Evolutionary conservation across 73 alveolate genomes (phyloP), one percentile per base, ranked within the genome.

Genomic region (Stentor roeselii): DNA sequence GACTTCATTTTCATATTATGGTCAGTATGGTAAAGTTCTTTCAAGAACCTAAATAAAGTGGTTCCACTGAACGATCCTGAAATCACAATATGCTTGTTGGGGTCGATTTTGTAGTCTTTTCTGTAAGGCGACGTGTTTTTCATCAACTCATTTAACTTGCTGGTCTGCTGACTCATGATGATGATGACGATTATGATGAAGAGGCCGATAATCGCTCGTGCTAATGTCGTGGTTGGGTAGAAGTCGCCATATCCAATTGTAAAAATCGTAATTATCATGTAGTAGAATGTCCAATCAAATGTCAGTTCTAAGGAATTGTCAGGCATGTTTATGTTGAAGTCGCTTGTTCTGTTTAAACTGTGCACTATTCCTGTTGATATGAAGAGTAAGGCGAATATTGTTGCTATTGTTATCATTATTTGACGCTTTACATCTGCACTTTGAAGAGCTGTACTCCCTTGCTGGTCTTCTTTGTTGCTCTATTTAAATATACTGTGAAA

Each of bases 211-310:
- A 88, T 39, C 6, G 88, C 88, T 59, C 92, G 77, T 3, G 92
- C 78, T 0, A 86, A 78, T 35, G 91, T 39, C 15, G 92, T 86
- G 2, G 40, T 36, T 4, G 95, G 95, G 15, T 59, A 59, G 82
- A 86, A 78, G 59, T 89, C 95, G 0, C 95, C 95, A 75, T 89
- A 89, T 39, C 95, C 95, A n/a, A 89, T 88, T 39, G 95, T 89
- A 3, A 89, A 78, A 3, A 86, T 86, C 30, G 92, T 86, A 42
- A 89, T 86, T 0, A 90, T 32, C 21, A 86, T 86, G 82, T 60
- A 90, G 50, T 90, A 90, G 3, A 90, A 86, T 3, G 95, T 92
- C 1, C 83, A 60, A 59, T 90, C 95, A 50, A 90, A 90, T 30
- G 95, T 86, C 78, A 90, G 75, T 0, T 60, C 88, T 27, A 78